Percentiles rank a stretch among this genome's conserved stretches.
phyloP scores from a whole-genome alignment of 352 stramenopile genomes.

The Phytophthora idaei region DNA sequence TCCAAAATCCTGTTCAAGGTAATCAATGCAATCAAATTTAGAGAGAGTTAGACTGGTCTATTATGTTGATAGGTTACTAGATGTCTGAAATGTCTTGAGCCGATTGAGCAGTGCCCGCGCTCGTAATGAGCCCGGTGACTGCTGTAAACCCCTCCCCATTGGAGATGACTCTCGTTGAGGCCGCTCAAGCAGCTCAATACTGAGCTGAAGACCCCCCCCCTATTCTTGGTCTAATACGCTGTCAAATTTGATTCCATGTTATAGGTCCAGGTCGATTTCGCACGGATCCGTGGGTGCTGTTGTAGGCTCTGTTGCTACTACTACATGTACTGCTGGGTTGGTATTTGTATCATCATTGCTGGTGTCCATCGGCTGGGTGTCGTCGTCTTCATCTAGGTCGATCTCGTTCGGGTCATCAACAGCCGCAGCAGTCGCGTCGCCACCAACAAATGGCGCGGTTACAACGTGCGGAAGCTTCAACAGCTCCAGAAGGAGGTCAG shows the following conservation, averaged over 20 bases:
- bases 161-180: too few relatives aligned
- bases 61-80: too few relatives aligned
- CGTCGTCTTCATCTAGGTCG: conserved; percentile 54
- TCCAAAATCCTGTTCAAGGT: too few relatives aligned
- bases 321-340: neutral
- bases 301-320: conserved; percentile 8
- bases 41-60: too few relatives aligned
- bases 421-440: conserved; percentile 3
- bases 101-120: too few relatives aligned
- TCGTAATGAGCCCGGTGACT: too few relatives aligned
- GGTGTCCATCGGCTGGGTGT: conserved; percentile 23
- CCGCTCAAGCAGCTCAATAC: too few relatives aligned
- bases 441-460: conserved; percentile 87
- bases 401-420: conserved; percentile 67
- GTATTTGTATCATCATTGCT: conserved; percentile 6
- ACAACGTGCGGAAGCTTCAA: conserved; percentile 94
- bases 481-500: conserved; percentile 92
- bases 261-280: conserved; percentile 47
- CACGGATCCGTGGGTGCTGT: conserved; percentile 30
- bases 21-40: too few relatives aligned
- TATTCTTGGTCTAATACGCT: neutral
- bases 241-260: conserved; percentile 17
- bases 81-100: too few relatives aligned
- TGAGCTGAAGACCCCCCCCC: too few relatives aligned
- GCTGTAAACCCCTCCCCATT: too few relatives aligned